Base-by-base conservation (phyloP, 768 basidiomycete species). In the Trametes coccinea region DNA sequence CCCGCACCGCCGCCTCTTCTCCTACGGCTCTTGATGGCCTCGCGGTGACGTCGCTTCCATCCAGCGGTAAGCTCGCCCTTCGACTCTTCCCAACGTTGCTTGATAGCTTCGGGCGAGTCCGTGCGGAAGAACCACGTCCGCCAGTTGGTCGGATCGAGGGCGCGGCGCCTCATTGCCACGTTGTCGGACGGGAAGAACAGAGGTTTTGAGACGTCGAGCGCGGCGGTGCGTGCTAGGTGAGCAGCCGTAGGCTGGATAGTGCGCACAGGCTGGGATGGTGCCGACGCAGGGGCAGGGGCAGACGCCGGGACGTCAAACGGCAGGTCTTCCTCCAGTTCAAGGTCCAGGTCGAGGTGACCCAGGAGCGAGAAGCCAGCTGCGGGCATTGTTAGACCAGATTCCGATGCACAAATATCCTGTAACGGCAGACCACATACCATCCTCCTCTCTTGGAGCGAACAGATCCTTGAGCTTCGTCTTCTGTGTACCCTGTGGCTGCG, bases 31-130 rank as follows among this genome's bases (percentile, higher is more conserved):
- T 91, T 91, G 49, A 83, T 81, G 13, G 90, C 92, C 69, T 93
- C 92, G 60, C 86, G 82, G 74, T 84, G 86, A 49, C 89, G 74
- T 69, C 84, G 83, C 75, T 90, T 92, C 91, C 92, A 93, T 51
- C 84, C 88, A 62, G 74, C 78, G 55, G 92, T 93, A 72, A 93
- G 72, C 55, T 85, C 83, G 0, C 78, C 80, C 67, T 86, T 88
- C 48, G 78, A 75, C n/a, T 77, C 81, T 67, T 93, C 91, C 90
- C 92, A 93, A 54, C 78, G 74, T 63, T 79, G 79, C 51, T 82
- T 78, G 39, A 91, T 88, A 67, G 86, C 84, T n/a, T 84, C 83
- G 41, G 80, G 78, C 14, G 76, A 80, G 59, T 79, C 78, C 2
- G 82, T 83, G 43, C 82, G 72, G 61, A 75, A 80, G 68, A 88